Percentiles rank a stretch among this genome's conserved stretches.
Evolutionary conservation across 2,329 filamentous ascomycete genomes (phyloP).

Genomic region (Periconia sp.): DNA sequence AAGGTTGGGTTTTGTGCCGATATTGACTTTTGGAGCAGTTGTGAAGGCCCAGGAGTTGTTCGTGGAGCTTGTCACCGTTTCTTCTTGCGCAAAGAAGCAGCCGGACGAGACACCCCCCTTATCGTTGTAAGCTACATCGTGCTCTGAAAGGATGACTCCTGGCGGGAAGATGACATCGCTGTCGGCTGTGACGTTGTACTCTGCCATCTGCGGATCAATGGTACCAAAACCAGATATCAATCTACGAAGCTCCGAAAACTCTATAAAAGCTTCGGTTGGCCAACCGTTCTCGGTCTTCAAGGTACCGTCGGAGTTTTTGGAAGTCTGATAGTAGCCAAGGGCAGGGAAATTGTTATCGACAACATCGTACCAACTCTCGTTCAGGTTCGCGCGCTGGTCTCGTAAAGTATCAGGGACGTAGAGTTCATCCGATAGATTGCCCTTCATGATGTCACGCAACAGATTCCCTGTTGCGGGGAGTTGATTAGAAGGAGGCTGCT

Average conservation of each 20-base stretch:
- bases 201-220: constrained; percentile 62
- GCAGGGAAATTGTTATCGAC: constrained; percentile 52
- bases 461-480: constrained; percentile 54
- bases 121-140: constrained; percentile 38
- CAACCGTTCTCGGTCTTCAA: constrained; percentile 64
- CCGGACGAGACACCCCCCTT: constrained; percentile 55
- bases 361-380: constrained; percentile 62
- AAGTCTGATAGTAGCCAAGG: constrained; percentile 58
- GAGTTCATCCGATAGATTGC: constrained; percentile 56
- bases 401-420: constrained; percentile 61
- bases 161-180: constrained; percentile 61
- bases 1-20: constrained; percentile 30
- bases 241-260: constrained; percentile 60
- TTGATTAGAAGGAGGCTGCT: constrained; percentile 45
- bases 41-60: constrained; percentile 54
- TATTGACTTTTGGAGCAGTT: constrained; percentile 18
- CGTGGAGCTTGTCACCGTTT: constrained; percentile 52
- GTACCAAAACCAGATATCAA: constrained; percentile 62
- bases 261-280: constrained; percentile 66
- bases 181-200: constrained; percentile 63
- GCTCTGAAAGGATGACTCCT: constrained; percentile 35
- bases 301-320: constrained; percentile 43
- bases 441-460: constrained; percentile 56
- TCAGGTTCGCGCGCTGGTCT: constrained; percentile 62
- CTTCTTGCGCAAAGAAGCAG: constrained; percentile 59